Evolutionary conservation across 139 green algal species (phyloP), one percentile per base, ranked within the genome.

Genomic region (Chlamydomonas sp.): DNA sequence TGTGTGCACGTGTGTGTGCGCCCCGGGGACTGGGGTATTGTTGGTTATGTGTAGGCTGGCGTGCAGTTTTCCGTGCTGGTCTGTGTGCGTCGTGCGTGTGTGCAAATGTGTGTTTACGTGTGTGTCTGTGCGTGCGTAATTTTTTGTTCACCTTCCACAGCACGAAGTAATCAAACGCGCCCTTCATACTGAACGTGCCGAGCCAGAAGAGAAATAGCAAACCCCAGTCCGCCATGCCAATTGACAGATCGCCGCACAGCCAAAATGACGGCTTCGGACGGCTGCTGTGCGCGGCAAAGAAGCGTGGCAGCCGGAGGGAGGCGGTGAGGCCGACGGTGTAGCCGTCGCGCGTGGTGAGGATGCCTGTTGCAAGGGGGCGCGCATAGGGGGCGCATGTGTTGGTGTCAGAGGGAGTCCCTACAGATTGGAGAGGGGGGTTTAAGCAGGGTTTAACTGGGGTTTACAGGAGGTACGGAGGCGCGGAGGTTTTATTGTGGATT

Each of bases 121-220:
- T n/a, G n/a, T n/a, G n/a, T n/a, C n/a, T n/a, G n/a, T n/a, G n/a
- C n/a, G n/a, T n/a, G n/a, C n/a, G n/a, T n/a, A n/a, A n/a, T n/a
- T n/a, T n/a, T n/a, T n/a, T n/a, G n/a, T n/a, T 33, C 26, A 64
- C 54, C 54, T 20, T 64, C 54, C 54, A 64, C 10, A 64, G 54
- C 54, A 64, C 54, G 34, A 64, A 64, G 34, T 64, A 64, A 26
- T 64, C 54, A 64, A 64, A 64, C 54, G 34, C 10, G 22, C 24
- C 8, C 54, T 64, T 64, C 10, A 64, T 36, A 10, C 24, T 33
- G 8, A 64, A 10, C 24, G 24, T 36, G 8, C 30, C 8, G 6
- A 64, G 22, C 54, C 54, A 64, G 54, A 64, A 64, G 10, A 64
- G 54, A 10, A 33, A 10, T 26, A 64, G 54, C 54, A 64, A 10